Conservation (phyloP, 164 flowering plant genomes). For the Annona cherimola region DNA sequence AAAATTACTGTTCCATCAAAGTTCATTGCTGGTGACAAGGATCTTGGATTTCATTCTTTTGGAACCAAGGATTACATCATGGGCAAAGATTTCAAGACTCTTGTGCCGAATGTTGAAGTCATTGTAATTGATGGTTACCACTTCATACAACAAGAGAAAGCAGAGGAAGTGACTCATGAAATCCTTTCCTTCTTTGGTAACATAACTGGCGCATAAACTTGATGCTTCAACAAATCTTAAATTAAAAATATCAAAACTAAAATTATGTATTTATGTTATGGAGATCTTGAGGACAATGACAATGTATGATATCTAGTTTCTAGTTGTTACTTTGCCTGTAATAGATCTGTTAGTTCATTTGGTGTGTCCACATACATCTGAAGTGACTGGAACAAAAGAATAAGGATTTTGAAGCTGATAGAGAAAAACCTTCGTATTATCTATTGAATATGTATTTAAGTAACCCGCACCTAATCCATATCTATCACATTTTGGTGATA, state of each 20-base stretch:
- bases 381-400: no score
- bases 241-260: background rate
- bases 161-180: constrained; percentile 4
- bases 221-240: background rate
- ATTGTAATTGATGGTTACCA: constrained; percentile 10
- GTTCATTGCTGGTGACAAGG: constrained; percentile 39
- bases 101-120: constrained; percentile 5
- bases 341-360: no score
- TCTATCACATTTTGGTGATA: no score
- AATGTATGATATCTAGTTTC: no score
- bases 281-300: no score
- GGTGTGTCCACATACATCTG: no score
- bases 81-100: constrained; percentile 25
- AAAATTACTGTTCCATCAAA: constrained; percentile 40
- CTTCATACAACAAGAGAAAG: constrained; percentile 13
- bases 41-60: constrained; percentile 25
- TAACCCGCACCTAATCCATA: no score
- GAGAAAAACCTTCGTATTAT: no score
- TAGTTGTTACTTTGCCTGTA: no score
- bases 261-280: no score
- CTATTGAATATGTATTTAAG: no score
- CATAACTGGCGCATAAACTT: background rate
- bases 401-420: no score
- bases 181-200: constrained; percentile 1
- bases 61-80: constrained; percentile 32